phyloP scores from a whole-genome alignment of 257 asterid species.

The Echium plantagineum region DNA sequence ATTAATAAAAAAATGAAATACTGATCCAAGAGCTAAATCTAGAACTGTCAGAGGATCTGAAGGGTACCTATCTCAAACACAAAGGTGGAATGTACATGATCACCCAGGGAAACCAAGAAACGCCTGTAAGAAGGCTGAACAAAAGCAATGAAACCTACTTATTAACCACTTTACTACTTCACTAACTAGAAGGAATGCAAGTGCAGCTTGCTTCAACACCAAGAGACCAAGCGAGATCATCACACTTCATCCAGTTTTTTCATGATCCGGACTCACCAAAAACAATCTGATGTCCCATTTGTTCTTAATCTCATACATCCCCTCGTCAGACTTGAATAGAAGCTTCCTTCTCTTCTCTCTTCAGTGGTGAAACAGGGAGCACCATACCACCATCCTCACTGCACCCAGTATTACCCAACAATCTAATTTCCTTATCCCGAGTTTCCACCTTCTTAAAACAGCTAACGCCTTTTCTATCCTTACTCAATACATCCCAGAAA shows the following conservation, averaged over 20 bases:
- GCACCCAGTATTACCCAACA: constrained; percentile 27
- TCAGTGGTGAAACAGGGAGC: constrained; percentile 28
- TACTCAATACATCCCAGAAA: constrained; percentile 43
- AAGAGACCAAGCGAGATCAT: neutral
- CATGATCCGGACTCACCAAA: neutral
- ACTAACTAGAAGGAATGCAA: constrained; percentile 17
- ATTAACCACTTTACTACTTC: constrained; percentile 29
- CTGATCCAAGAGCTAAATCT: constrained; percentile 6
- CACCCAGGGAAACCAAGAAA: constrained; percentile 28
- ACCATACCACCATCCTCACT: constrained; percentile 31
- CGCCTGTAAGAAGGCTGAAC: constrained; percentile 27
- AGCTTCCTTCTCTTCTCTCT: constrained; percentile 35
- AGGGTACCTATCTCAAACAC: constrained; percentile 23
- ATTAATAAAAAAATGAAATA: no score
- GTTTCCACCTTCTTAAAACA: constrained; percentile 9
- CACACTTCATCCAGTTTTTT: neutral
- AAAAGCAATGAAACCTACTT: constrained; percentile 38
- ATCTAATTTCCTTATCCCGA: constrained; percentile 25
- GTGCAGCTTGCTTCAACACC: neutral
- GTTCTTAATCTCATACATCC: neutral
- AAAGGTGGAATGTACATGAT: constrained; percentile 44
- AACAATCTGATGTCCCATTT: neutral
- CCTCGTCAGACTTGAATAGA: constrained; percentile 33
- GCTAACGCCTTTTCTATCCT: constrained; percentile 13
- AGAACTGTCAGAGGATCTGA: constrained; percentile 28